phyloP scores from a whole-genome alignment of 2,329 filamentous ascomycete genomes.

The Exutisphaerella laricina region DNA sequence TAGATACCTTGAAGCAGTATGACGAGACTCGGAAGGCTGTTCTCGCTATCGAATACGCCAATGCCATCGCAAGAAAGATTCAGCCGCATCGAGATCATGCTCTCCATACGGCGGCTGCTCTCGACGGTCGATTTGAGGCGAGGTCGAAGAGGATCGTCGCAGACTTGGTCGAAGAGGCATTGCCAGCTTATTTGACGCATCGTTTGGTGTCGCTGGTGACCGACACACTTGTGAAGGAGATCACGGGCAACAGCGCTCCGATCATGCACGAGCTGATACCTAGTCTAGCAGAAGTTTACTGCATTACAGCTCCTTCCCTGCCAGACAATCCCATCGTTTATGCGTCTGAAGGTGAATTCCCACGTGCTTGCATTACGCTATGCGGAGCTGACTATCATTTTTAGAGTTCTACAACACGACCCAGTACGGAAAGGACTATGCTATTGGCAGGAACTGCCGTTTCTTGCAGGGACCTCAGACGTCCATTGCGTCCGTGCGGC shows the following conservation, averaged over 20 bases:
- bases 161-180: slow-evolving; percentile 36
- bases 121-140: slow-evolving; percentile 37
- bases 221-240: slow-evolving; percentile 40
- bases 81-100: slow-evolving; percentile 22
- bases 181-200: slow-evolving; percentile 41
- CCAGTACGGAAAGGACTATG: slow-evolving; percentile 63
- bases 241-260: slow-evolving; percentile 39
- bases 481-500: slow-evolving; percentile 28
- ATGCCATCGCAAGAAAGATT: slow-evolving; percentile 37
- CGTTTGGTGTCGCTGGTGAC: slow-evolving; percentile 37
- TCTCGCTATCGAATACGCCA: slow-evolving; percentile 42
- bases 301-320: slow-evolving; percentile 40
- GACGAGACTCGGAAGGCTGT: slow-evolving; percentile 39
- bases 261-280: slow-evolving; percentile 38
- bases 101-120: slow-evolving; percentile 29
- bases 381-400: not conserved
- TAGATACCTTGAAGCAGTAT: slow-evolving; percentile 35
- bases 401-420: slow-evolving; percentile 42
- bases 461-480: slow-evolving; percentile 50
- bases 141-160: slow-evolving; percentile 31
- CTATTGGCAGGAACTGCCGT: slow-evolving; percentile 69
- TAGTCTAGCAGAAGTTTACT: slow-evolving; percentile 43
- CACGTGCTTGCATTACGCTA: too few species aligned
- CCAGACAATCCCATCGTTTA: slow-evolving; percentile 44
- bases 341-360: slow-evolving; percentile 35